Base-by-base conservation (phyloP, 495 filamentous ascomycete species). In the Lasiosphaeriaceae sp. region DNA sequence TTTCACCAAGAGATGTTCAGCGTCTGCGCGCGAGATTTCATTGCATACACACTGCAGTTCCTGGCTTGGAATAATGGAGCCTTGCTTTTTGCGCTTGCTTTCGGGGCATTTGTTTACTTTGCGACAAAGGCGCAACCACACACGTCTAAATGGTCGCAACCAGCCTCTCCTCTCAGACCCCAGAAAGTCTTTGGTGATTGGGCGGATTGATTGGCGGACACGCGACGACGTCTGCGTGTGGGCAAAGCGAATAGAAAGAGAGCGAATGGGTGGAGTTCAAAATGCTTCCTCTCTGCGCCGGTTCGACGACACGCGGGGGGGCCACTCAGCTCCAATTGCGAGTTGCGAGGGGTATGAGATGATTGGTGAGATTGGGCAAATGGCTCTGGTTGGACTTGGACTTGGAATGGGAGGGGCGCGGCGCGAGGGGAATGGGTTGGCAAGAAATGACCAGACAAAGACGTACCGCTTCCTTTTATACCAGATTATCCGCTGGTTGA, bases 191-290 rank as follows among this genome's bases (percentile, higher is more conserved):
- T 6, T 35, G 47, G 60, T 72, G 66, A 72, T 69, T 72, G 69
- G 66, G 64, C 59, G 56, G 60, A 64, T 58, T 70, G 69, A 72
- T 72, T 70, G 67, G 64, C 61, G 50, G 61, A 23, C 31, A 46
- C 53, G 44, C 55, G 44, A 49, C 26, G 47, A 6, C 3, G 12
- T 39, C 37, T 57, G 55, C 51, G 56, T 55, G 56, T 53, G 59
- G 58, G 56, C 50, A 56, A 62, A 20, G 26, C 26, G 9, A 45
- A n/a, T n/a, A n/a, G n/a, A n/a, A 63, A 60, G 57, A 56, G 63
- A 62, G 59, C 52, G 58, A 67, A 66, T 60, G 58, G 61, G 69
- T 69, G 69, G 67, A 70, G 67, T 71, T 61, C 61, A 53, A 51
- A 47, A 49, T 24, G 34, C 26, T 21, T 52, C 24, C 21, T 37